Evolutionary conservation across 768 basidiomycete genomes (phyloP).

Genomic region (Suillus plorans): DNA sequence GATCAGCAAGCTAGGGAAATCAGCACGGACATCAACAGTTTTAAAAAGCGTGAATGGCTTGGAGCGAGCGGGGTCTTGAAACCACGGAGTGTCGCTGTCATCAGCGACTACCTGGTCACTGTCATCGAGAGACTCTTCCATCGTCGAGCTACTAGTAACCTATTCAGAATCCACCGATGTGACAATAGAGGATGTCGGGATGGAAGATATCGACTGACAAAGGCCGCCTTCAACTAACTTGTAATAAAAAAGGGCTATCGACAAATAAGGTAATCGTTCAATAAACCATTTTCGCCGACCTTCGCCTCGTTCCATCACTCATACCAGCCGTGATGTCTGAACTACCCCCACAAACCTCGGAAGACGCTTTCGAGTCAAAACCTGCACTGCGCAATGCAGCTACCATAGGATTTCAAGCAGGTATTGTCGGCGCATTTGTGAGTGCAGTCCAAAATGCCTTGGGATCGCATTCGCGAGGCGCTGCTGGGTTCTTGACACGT

Average conservation of each 20-base stretch:
- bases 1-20: conserved; percentile 4
- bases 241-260: neutral
- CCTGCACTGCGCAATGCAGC: conserved; percentile 56
- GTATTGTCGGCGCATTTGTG: conserved; percentile 64
- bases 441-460: conserved; percentile 81
- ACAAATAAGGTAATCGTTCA: conserved; percentile 24
- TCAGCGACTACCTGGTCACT: neutral
- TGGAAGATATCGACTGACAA: neutral
- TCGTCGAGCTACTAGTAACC: neutral
- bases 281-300: conserved; percentile 8
- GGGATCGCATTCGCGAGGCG: conserved; percentile 73
- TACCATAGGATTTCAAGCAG: conserved; percentile 61
- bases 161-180: neutral
- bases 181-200: neutral
- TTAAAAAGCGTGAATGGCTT: conserved; percentile 43
- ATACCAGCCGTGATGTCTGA: conserved; percentile 21
- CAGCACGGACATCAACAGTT: conserved; percentile 43
- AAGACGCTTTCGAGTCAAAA: conserved; percentile 46
- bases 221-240: neutral
- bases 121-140: neutral
- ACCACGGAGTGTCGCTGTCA: conserved; percentile 2
- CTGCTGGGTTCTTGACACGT: conserved; percentile 82
- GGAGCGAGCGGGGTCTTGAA: conserved; percentile 24
- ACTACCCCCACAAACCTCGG: conserved; percentile 15
- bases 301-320: neutral